A percentile compares a stretch with the other conserved stretches of the same genome.
Evolutionary conservation across 768 basidiomycete genomes (phyloP).

Genomic region (Calocera cornea): DNA sequence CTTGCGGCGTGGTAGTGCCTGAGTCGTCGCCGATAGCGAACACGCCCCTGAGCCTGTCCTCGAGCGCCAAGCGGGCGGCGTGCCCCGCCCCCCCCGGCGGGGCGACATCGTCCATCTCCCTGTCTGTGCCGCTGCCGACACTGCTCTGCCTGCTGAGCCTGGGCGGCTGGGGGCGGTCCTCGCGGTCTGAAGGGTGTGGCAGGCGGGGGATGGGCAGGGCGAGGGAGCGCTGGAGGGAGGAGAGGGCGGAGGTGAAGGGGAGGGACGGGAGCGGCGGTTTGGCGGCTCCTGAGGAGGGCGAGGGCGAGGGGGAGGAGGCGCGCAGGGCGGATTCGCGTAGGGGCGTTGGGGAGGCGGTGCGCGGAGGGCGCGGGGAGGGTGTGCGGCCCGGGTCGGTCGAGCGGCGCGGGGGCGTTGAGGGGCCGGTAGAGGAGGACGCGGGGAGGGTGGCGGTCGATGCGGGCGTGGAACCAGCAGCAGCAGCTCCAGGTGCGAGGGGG

Average conservation of each 20-base stretch:
- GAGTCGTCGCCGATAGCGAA: conserved; percentile 46
- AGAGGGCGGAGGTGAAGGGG: background rate
- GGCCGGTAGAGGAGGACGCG: conserved; percentile 36
- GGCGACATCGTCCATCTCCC: background rate
- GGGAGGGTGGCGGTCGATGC: conserved; percentile 42
- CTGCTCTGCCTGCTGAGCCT: background rate
- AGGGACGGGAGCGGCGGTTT: background rate
- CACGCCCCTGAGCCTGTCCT: conserved; percentile 63
- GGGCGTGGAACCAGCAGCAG: conserved; percentile 25
- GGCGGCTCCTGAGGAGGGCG: background rate
- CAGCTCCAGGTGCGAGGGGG: conserved; percentile 23
- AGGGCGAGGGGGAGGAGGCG: background rate
- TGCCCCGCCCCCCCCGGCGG: background rate
- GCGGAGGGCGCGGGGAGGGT: background rate
- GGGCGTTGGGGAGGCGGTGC: background rate
- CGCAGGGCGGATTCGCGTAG: background rate
- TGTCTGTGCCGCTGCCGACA: background rate
- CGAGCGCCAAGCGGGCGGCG: conserved; percentile 43
- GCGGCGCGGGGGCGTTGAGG: too few relatives aligned
- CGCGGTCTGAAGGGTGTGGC: background rate
- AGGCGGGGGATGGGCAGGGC: background rate
- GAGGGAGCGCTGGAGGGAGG: background rate
- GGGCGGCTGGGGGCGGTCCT: background rate
- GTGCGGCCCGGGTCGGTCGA: background rate
- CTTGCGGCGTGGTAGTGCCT: conserved; percentile 29